Conservation (phyloP, 371 early-diverging fungal genomes). For the Syncephalastrum contaminatum region DNA sequence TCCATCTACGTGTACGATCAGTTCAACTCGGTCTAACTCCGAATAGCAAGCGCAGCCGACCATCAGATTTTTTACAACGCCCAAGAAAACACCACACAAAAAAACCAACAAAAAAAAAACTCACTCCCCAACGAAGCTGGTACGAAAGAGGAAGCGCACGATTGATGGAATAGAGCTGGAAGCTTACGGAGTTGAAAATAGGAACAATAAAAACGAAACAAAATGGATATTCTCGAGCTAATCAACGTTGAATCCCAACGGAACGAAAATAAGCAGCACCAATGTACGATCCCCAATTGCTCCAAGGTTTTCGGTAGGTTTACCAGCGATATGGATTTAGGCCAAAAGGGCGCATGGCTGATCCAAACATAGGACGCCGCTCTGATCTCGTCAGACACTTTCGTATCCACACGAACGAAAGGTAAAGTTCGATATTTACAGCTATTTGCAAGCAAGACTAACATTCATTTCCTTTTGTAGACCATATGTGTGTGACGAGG, state of each 20-base stretch:
- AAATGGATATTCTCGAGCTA: constrained; percentile 72
- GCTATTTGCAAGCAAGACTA: not conserved
- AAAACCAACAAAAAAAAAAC: constrained; percentile 5
- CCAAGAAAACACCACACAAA: constrained; percentile 2
- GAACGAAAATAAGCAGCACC: constrained; percentile 51
- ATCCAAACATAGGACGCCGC: constrained; percentile 36
- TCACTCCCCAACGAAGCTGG: not conserved
- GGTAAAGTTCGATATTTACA: constrained; percentile 13
- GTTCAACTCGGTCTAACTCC: no score
- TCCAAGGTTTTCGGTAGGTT: constrained; percentile 64
- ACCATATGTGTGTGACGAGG: constrained; percentile 65
- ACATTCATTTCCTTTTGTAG: constrained; percentile 14
- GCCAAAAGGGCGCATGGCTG: no score
- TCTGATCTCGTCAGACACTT: constrained; percentile 77
- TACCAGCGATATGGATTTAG: not conserved
- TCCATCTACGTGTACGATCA: no score
- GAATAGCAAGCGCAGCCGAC: no score
- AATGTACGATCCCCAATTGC: constrained; percentile 64
- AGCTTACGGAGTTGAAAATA: no score
- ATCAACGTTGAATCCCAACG: constrained; percentile 56
- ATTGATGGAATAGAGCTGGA: no score
- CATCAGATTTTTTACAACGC: not conserved
- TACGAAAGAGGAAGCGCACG: not conserved
- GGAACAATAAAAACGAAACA: not conserved
- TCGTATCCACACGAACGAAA: constrained; percentile 78